Percentiles rank a stretch among this genome's conserved stretches.
Evolutionary conservation across 768 basidiomycete genomes (phyloP).

Genomic region (Boletus speciosus): DNA sequence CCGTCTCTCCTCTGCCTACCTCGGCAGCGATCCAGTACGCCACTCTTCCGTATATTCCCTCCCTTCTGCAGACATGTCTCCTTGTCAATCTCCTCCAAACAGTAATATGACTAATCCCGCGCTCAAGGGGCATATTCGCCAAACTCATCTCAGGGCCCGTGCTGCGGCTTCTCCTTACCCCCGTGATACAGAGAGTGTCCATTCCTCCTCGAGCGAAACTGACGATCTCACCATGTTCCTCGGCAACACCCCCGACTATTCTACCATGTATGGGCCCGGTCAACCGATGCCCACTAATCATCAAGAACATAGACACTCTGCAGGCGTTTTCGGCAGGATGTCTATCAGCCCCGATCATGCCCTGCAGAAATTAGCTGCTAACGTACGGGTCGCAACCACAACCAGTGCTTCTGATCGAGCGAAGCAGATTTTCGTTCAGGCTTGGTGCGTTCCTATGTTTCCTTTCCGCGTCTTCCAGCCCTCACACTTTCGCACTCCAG

Average conservation of each 20-base stretch:
- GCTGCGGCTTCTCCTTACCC: conserved; percentile 82
- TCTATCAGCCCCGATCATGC: conserved; percentile 71
- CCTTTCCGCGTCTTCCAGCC: conserved; percentile 12
- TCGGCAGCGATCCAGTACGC: conserved; percentile 42
- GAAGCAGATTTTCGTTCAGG: conserved; percentile 90
- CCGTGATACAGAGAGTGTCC: conserved; percentile 80
- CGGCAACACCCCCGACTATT: conserved; percentile 57
- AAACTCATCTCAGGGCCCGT: conserved; percentile 74
- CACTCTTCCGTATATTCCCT: conserved; percentile 45
- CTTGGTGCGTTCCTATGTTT: conserved; percentile 58
- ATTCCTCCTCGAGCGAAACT: conserved; percentile 86
- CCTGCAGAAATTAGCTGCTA: conserved; percentile 82
- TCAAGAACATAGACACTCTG: conserved; percentile 53
- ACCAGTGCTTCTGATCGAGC: conserved; percentile 89
- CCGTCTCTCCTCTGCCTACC: conserved; percentile 57
- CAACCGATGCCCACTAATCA: conserved; percentile 38
- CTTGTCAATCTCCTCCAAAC: conserved; percentile 69
- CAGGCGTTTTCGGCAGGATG: conserved; percentile 78
- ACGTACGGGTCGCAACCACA: conserved; percentile 84
- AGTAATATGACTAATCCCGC: conserved; percentile 71
- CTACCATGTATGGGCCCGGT: conserved; percentile 56
- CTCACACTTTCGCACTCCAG: conserved; percentile 39
- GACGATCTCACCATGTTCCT: conserved; percentile 83
- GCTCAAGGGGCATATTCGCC: conserved; percentile 73
- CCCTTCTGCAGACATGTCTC: conserved; percentile 39